Conservation (phyloP, 495 filamentous ascomycete genomes). For the Cercophora newfieldiana region DNA sequence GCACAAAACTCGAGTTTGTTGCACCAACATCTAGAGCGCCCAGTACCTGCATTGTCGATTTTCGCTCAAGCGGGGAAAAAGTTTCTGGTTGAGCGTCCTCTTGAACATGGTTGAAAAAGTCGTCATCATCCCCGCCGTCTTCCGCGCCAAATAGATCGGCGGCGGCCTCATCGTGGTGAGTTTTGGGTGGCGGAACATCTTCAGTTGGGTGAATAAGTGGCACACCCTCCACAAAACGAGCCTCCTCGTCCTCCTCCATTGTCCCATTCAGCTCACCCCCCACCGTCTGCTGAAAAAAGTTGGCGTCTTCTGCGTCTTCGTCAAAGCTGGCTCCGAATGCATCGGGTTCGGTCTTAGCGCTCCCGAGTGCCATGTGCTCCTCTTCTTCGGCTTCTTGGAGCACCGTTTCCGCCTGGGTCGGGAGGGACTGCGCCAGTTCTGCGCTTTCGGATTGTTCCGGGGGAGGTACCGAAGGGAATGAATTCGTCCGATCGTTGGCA, state of each 20-base stretch:
- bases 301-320: conserved; percentile 24
- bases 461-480: conserved; percentile 59
- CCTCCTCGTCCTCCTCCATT: conserved; percentile 40
- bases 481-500: conserved; percentile 57
- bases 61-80: conserved; percentile 48
- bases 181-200: conserved; percentile 1
- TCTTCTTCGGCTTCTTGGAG: conserved; percentile 38
- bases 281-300: conserved; percentile 30
- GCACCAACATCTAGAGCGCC: conserved; percentile 29
- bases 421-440: conserved; percentile 27
- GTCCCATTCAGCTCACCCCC: conserved; percentile 41
- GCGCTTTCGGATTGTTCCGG: conserved; percentile 30
- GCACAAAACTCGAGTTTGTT: conserved; percentile 29
- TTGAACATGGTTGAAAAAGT: conserved; percentile 51
- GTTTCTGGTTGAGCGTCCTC: conserved; percentile 20
- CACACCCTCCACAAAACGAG: conserved; percentile 61
- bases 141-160: conserved; percentile 43
- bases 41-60: conserved; percentile 60
- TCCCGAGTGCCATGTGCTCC: conserved; percentile 17
- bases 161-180: conserved; percentile 10
- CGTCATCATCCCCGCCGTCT: conserved; percentile 44
- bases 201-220: conserved; percentile 48
- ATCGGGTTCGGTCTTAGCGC: conserved; percentile 24
- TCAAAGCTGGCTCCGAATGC: conserved; percentile 27
- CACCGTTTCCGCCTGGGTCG: conserved; percentile 23